phyloP scores from a whole-genome alignment of 805 yeast genomes.

The Saturnispora gosingensis region DNA sequence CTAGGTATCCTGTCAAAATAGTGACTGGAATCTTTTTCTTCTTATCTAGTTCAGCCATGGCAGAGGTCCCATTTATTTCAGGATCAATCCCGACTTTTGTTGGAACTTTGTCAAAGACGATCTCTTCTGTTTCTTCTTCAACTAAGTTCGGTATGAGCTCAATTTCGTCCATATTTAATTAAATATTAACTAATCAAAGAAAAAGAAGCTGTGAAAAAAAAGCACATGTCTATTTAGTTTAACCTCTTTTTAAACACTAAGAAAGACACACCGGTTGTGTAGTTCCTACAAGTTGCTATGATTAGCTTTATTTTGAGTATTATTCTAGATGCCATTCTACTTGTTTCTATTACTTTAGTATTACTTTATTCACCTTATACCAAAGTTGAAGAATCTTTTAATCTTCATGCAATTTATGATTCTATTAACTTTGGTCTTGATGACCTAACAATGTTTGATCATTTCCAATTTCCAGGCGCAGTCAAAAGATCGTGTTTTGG shows the following conservation, averaged over 20 bases:
- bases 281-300: neutral
- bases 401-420: conserved; percentile 83
- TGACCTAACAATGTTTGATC: conserved; percentile 51
- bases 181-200: neutral
- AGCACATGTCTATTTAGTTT: neutral
- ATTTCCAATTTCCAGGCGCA: conserved; percentile 71
- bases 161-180: conserved; percentile 8
- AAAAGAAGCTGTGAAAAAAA: neutral
- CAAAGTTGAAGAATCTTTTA: conserved; percentile 92
- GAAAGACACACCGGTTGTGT: neutral
- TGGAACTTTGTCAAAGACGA: conserved; percentile 17
- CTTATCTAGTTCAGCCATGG: conserved; percentile 16
- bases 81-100: conserved; percentile 1
- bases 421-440: conserved; percentile 53
- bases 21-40: conserved; percentile 71
- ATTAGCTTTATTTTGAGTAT: neutral
- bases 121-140: conserved; percentile 16
- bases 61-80: conserved; percentile 12
- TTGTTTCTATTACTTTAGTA: conserved; percentile 41
- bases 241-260: neutral
- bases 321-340: conserved; percentile 24
- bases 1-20: conserved; percentile 88
- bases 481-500: conserved; percentile 85
- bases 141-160: conserved; percentile 25
- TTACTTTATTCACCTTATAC: conserved; percentile 62